These are phyloP conservation scores for Aureobasidium mangrovei DNA, from an alignment of 2,329 filamentous ascomycete species.

Conservation along the genomic window DNA sequence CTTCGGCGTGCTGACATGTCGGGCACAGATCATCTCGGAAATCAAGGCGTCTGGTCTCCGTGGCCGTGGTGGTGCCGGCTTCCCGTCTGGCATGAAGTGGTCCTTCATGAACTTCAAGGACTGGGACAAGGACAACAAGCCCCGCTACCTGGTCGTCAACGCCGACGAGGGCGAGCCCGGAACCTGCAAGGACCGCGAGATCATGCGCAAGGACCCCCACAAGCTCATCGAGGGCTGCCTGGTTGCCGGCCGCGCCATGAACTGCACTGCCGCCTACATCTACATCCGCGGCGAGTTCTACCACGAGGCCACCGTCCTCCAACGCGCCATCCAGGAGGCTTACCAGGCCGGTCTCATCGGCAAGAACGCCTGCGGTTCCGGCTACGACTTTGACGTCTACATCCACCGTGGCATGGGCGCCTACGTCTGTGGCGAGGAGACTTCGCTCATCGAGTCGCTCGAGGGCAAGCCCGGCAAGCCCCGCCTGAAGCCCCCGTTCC, in stretches of 20 bases:
- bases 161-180: constrained; percentile 97
- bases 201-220: constrained; percentile 99
- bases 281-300: constrained; percentile 99
- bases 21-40: constrained; percentile 74
- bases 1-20: constrained; percentile 10
- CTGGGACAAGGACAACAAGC: constrained; percentile 96
- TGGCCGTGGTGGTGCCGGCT: constrained; percentile 93
- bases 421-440: constrained; percentile 97
- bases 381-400: constrained; percentile 97
- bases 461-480: constrained; percentile 99
- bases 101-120: constrained; percentile 99
- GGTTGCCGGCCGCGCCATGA: constrained; percentile 95
- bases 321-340: constrained; percentile 94
- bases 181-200: constrained; percentile 98
- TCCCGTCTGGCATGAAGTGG: constrained; percentile 98
- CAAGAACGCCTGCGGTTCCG: constrained; percentile 94
- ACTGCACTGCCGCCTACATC: constrained; percentile 96
- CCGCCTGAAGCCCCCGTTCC: constrained; percentile 96
- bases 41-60: constrained; percentile 93
- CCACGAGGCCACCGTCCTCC: constrained; percentile 85
- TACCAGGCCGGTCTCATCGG: constrained; percentile 91
- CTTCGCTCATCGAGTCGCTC: constrained; percentile 92
- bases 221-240: constrained; percentile 97
- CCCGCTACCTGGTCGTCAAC: constrained; percentile 94
- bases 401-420: constrained; percentile 94